Evolutionary conservation across 2,329 filamentous ascomycete genomes (phyloP).

Genomic region (Botrytis porri): DNA sequence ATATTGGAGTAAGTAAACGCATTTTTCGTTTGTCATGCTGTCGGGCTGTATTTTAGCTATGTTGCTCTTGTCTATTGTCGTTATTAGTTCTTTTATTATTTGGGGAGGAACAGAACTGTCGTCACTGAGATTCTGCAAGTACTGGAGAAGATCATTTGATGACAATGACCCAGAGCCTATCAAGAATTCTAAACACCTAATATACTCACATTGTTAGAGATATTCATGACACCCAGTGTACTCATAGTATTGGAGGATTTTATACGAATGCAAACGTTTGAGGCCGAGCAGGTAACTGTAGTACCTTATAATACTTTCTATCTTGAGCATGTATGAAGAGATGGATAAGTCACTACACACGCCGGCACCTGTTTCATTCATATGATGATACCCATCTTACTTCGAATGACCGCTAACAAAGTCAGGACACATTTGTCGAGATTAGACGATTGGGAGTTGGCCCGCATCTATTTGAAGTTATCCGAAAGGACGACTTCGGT

Average conservation of each 20-base stretch:
- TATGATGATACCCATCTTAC: neutral
- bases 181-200: neutral
- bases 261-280: neutral
- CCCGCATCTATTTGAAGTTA: slow-evolving; percentile 71
- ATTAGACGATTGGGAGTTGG: slow-evolving; percentile 71
- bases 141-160: neutral
- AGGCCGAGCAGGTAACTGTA: neutral
- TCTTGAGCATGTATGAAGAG: neutral
- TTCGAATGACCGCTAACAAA: slow-evolving; percentile 2
- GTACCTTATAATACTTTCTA: neutral
- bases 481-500: slow-evolving; percentile 75
- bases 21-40: slow-evolving; percentile 20
- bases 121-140: neutral
- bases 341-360: neutral
- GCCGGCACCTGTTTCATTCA: neutral
- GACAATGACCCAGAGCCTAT: neutral
- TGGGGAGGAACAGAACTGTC: neutral
- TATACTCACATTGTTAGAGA: neutral
- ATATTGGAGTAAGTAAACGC: slow-evolving; percentile 67
- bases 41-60: neutral
- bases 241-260: neutral
- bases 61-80: neutral
- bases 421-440: slow-evolving; percentile 72
- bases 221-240: neutral
- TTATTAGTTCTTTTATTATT: neutral